Percentiles rank a stretch among this genome's conserved stretches.
Conservation (phyloP, 129 eudicot species). For the Heracleum sosnowskyi region DNA sequence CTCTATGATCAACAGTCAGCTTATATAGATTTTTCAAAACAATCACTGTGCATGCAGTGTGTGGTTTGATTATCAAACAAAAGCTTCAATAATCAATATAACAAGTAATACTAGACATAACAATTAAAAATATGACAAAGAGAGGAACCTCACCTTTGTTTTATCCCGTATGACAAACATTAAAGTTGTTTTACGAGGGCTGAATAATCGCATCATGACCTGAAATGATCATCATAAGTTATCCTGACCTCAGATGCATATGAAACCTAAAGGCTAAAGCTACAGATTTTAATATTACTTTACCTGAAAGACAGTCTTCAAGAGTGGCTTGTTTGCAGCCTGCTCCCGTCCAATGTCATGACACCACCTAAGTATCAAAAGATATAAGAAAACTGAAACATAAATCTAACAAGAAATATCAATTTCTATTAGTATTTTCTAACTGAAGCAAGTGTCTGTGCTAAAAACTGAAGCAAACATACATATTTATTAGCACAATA, state of each 20-base stretch:
- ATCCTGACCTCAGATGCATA: constrained; percentile 11
- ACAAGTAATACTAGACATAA: background rate
- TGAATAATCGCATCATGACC: constrained; percentile 98
- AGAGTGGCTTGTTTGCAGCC: constrained; percentile 95
- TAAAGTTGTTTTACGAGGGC: constrained; percentile 97
- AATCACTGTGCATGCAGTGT: background rate
- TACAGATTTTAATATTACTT: background rate
- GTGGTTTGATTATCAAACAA: background rate
- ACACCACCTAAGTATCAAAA: constrained; percentile 59
- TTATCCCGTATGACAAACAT: constrained; percentile 98
- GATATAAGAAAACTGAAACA: constrained; percentile 12
- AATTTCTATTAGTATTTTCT: background rate
- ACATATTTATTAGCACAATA: constrained; percentile 96
- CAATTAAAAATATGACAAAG: background rate
- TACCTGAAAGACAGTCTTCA: constrained; percentile 95
- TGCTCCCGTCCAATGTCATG: constrained; percentile 96
- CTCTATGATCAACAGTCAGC: background rate
- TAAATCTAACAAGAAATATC: background rate
- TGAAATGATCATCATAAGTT: constrained; percentile 22
- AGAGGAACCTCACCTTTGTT: constrained; percentile 61
- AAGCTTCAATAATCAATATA: background rate
- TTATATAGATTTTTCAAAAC: background rate
- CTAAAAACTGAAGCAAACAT: constrained; percentile 24
- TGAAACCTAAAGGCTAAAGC: background rate
- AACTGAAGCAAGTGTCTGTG: background rate